Conservation (phyloP, 1,284 basidiomycete species). For the Sporisorium scitamineum region DNA sequence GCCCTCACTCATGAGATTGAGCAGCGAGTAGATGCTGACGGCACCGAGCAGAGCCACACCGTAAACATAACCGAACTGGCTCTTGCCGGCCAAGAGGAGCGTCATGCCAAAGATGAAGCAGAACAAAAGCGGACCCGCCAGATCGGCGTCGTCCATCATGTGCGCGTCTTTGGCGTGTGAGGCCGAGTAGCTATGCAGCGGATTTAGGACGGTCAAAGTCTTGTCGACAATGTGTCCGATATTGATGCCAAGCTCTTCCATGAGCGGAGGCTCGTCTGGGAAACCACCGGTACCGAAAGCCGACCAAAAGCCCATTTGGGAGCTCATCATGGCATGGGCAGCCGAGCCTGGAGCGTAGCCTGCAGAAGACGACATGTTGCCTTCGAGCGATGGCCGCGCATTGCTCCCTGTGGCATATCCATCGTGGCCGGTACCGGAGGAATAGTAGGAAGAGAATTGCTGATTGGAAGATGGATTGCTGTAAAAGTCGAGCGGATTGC, state of each 20-base stretch:
- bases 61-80: conserved; percentile 99
- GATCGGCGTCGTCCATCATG: conserved; percentile 99
- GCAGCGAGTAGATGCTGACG: conserved; percentile 90
- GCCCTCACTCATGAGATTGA: conserved; percentile 96
- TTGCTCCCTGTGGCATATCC: conserved; percentile 46
- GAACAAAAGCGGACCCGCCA: conserved; percentile 95
- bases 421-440: conserved; percentile 32
- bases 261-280: conserved; percentile 66
- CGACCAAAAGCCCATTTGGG: conserved; percentile 63
- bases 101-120: conserved; percentile 77
- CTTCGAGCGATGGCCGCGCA: conserved; percentile 55
- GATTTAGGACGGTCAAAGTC: conserved; percentile 94
- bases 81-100: conserved; percentile 86
- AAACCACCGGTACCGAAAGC: conserved; percentile 68
- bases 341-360: conserved; percentile 44
- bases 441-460: conserved; percentile 46
- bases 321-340: conserved; percentile 55
- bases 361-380: conserved; percentile 58
- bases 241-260: conserved; percentile 91
- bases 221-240: conserved; percentile 94
- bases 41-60: conserved; percentile 95
- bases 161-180: conserved; percentile 76
- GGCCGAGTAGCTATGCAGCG: conserved; percentile 77
- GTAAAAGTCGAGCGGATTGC: conserved; percentile 49
- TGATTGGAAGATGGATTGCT: conserved; percentile 30